Base-by-base conservation (phyloP, 768 basidiomycete genomes). In the Tricholoma bakamatsutake region DNA sequence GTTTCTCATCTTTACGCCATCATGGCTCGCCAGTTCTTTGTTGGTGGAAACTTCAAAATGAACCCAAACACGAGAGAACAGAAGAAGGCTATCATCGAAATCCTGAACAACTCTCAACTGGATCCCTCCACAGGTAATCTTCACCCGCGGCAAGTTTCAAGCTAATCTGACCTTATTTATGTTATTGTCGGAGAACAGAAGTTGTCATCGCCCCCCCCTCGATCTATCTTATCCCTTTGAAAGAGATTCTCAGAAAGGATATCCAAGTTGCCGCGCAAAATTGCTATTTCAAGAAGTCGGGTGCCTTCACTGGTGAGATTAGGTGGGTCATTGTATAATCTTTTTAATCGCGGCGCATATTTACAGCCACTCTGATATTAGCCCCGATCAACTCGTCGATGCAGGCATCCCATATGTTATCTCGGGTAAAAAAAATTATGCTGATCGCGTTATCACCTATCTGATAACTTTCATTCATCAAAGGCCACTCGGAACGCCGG, bases 41-140 rank as follows among this genome's bases (percentile, higher is more conserved):
- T 91, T 64, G 96, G 96, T 59, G 92, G 94, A 30, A 98, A 98
- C 82, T 98, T 96, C 84, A 99, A 98, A 80, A 87, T 98, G 87
- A 96, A 98, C 77, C 90, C 90, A 28, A 76, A 76, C 56, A 81
- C 85, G 35, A 76, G 76, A 60, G 78, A 79, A 60, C 79, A 83
- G 62, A 87, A 88, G 71, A 74, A 74, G 60, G 72, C 75, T 43
- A 81, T 99, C 65, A 72, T 91, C 62, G 71, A 82, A 51, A 67
- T 76, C 49, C 74, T 99, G 53, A 97, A 97, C 76, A 72, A 82
- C 3, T 92, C 93, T 52, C 75, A 83, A 50, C 73, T 98, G 51
- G 91, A 96, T 69, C 75, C 83, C 21, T 68, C 78, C 35, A 86
- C 88, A 52, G 94, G 95, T 92, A 58, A 59, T 80, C 58, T 46